Evolutionary conservation across 2,329 filamentous ascomycete genomes (phyloP), one percentile per base, ranked within the genome.

Genomic region (Fusarium succisae): DNA sequence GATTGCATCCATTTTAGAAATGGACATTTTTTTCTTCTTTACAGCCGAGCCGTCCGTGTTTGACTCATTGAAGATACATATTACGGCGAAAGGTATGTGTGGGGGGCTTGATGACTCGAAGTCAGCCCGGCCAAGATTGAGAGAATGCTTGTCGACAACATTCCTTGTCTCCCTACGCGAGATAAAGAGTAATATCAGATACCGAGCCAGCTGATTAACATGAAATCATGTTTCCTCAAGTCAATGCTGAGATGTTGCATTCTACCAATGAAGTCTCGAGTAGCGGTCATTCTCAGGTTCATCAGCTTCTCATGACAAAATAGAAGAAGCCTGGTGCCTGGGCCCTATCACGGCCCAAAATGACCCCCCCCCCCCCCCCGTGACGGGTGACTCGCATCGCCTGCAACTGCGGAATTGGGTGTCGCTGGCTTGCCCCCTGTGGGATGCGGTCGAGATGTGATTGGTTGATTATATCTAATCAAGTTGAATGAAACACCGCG

Each of bases 381-480:
- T 12, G 63, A 69, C 57, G 61, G 63, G 73, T 93, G 77, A 94
- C 84, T 88, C 72, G 87, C 91, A 73, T 92, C 43, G 63, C 64
- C 73, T 66, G 59, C 56, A 69, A 60, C 63, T 54, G 55, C 63
- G 66, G 55, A 54, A 70, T 32, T 44, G 59, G 35, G 48, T 53
- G 65, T 61, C 45, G 44, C 51, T 41, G 39, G 54, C 64, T 54
- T 63, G 69, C 50, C 55, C 72, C 74, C 76, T 81, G 80, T 81
- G 80, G 72, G 73, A 78, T 82, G 80, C 79, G 79, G 78, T 76
- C 64, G 62, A 30, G 28, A n/a, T 35, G 37, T 80, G 76, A 82
- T 82, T 82, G 80, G 80, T 63, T 57, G 28, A 15, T 69, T 26
- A 18, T 13, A 11, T 55, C 47, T 41, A n/a, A 51, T 54, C 58